Base-by-base conservation (phyloP, 2,329 filamentous ascomycete genomes). In the Colletotrichum filicis region DNA sequence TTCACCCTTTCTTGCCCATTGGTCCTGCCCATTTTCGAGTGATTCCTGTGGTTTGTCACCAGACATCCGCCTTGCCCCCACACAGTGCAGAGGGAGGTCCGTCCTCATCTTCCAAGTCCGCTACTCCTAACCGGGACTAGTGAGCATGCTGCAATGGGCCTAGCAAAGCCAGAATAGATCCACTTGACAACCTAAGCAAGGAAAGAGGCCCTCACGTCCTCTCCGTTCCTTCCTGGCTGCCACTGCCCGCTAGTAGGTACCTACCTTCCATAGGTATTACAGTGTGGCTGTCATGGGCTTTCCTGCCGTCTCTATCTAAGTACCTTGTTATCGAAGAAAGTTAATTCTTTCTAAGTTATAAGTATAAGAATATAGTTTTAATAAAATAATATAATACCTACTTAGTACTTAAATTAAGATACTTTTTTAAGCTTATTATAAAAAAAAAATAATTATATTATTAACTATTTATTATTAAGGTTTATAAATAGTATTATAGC, bases 31-130 rank as follows among this genome's bases (percentile, higher is more conserved):
- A 6, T 24, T 35, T 35, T 66, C 35, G 52, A 28, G 11, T 8
- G 28, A 14, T 55, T 24, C 9, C n/a, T 62, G 32, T 61, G 49
- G 59, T 24, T 32, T 59, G 42, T 61, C 55, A 35, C 26, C 26
- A 4, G 37, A 24, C n/a, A 11, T 6, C 19, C 28, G 65, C 70
- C 14, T 46, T 65, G n/a, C 55, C 14, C n/a, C n/a, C 2, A 35
- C 61, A 73, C 71, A 62, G 71, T 73, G 19, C 42, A n/a, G 7
- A n/a, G 1, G 0, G 42, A 37, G 28, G 6, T 56, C 46, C 9
- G 66, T 28, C 11, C 53, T 52, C 22, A 46, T 61, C 30, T 56
- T 37, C 32, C 22, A 30, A 30, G 24, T 52, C 11, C 6, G n/a
- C 30, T 30, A 35, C 1, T 12, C 30, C 59, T 2, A 1, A 8